Conservation (phyloP, 495 filamentous ascomycete species). For the Neurospora sp. region DNA sequence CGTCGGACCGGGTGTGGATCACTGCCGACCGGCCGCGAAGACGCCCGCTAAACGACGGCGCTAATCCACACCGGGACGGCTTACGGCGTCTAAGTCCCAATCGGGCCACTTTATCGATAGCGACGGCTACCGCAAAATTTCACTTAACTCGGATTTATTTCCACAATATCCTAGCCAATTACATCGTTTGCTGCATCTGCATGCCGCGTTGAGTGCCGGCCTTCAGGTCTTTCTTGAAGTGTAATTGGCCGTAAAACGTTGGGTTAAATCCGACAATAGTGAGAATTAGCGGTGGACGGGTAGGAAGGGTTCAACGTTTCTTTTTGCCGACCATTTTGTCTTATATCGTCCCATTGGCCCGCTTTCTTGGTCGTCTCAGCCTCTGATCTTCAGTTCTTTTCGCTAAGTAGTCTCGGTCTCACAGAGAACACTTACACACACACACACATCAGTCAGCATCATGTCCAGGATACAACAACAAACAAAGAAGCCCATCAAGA, state of each 20-base stretch:
- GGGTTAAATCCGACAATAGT: no score
- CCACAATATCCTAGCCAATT: no score
- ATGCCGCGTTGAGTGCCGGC: no score
- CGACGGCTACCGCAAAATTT: neutral
- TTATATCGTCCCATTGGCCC: neutral
- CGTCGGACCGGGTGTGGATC: neutral
- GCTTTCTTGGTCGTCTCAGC: neutral
- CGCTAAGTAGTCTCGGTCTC: no score
- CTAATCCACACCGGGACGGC: neutral
- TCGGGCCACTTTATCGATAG: neutral
- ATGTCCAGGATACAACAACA: neutral
- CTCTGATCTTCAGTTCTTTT: neutral
- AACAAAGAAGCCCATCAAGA: slow-evolving; percentile 24
- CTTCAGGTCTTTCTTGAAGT: no score
- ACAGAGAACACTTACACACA: neutral
- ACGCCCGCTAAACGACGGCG: neutral
- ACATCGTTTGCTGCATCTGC: no score
- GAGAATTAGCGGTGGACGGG: neutral
- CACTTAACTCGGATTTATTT: no score
- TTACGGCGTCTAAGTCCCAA: neutral
- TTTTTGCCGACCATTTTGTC: neutral
- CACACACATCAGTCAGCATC: neutral
- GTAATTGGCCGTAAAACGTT: no score
- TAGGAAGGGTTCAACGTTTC: neutral
- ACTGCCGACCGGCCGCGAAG: neutral